Conservation (phyloP, 2,329 filamentous ascomycete genomes). For the Alternaria consortialis region DNA sequence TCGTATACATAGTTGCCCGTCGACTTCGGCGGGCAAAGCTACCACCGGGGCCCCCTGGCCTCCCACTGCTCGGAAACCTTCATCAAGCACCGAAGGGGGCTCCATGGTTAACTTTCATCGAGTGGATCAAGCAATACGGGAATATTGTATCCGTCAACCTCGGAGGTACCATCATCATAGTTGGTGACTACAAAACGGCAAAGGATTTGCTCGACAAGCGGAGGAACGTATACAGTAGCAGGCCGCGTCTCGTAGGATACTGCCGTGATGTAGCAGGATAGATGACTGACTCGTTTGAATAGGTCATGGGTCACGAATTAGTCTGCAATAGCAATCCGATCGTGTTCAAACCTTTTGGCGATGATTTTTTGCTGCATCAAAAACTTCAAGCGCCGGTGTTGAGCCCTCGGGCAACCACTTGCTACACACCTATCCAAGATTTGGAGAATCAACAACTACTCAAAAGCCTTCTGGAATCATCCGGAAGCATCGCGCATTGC, state of each 20-base stretch:
- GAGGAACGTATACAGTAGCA: constrained; percentile 59
- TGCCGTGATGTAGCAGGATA: not conserved
- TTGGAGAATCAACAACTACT: constrained; percentile 56
- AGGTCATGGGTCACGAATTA: constrained; percentile 59
- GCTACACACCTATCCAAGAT: constrained; percentile 54
- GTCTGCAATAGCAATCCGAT: constrained; percentile 54
- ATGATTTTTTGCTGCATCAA: constrained; percentile 51
- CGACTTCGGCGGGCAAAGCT: not conserved
- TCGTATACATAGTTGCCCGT: not conserved
- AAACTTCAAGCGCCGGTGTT: constrained; percentile 50
- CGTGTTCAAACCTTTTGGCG: constrained; percentile 51
- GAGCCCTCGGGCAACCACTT: constrained; percentile 34
- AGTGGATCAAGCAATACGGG: constrained; percentile 49
- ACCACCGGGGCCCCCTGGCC: constrained; percentile 40
- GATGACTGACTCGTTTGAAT: not conserved
- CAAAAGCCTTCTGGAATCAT: constrained; percentile 47
- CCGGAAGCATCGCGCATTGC: constrained; percentile 31
- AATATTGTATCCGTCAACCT: constrained; percentile 46
- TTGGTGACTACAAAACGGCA: constrained; percentile 60
- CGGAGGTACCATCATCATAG: constrained; percentile 45
- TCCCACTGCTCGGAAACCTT: constrained; percentile 47
- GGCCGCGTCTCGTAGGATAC: constrained; percentile 53
- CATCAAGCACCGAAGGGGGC: constrained; percentile 39
- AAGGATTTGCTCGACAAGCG: constrained; percentile 64
- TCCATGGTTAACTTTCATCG: constrained; percentile 37